These are phyloP conservation scores for Microcos paniculata DNA, from an alignment of 345 rosid genomes.

Conservation along the genomic window DNA sequence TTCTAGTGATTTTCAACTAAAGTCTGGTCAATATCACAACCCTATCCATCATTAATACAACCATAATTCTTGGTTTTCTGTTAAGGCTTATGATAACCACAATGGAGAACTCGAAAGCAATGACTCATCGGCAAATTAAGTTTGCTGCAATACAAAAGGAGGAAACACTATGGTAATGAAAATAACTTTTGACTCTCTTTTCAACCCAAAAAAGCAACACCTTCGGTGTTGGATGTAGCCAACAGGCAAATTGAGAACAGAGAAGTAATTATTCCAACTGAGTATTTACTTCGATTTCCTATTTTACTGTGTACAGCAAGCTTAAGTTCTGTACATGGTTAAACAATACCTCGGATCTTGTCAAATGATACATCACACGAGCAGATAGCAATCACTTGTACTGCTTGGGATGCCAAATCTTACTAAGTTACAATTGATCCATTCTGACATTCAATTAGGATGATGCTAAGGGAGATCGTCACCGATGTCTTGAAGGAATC, in stretches of 20 bases:
- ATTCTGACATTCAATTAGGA: neutral
- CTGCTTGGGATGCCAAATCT: conserved; percentile 46
- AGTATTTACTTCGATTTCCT: conserved; percentile 30
- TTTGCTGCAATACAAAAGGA: neutral
- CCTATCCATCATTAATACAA: neutral
- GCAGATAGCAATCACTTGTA: conserved; percentile 28
- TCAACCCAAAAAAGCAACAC: conserved; percentile 14
- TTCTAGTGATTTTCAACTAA: neutral
- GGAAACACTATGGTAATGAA: neutral
- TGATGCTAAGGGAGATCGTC: neutral
- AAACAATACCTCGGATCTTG: neutral
- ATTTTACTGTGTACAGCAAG: conserved; percentile 18
- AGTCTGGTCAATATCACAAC: neutral
- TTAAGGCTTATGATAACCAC: neutral
- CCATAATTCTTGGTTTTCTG: neutral
- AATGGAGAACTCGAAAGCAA: neutral
- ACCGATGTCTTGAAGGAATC: neutral
- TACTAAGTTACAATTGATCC: conserved; percentile 12
- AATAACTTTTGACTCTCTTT: neutral
- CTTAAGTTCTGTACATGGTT: conserved; percentile 36
- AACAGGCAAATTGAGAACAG: neutral
- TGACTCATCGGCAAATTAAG: neutral
- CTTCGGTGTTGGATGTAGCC: conserved; percentile 21
- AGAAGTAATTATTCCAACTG: conserved; percentile 16
- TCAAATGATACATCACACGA: conserved; percentile 34